phyloP scores from a whole-genome alignment of 176 grass and related monocot genomes.

The Metroxylon sagu region DNA sequence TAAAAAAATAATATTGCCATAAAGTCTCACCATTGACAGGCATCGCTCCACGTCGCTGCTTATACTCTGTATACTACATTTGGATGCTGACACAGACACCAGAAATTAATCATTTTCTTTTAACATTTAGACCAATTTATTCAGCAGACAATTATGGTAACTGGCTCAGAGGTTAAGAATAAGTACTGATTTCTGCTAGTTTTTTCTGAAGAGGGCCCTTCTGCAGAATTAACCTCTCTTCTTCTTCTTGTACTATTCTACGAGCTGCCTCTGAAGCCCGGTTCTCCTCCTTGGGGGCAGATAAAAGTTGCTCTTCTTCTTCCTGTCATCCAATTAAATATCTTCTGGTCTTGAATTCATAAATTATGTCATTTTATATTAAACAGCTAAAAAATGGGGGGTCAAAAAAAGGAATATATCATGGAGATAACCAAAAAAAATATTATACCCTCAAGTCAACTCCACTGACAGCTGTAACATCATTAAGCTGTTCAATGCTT shows the following conservation, averaged over 20 bases:
- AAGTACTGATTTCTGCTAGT: constrained; percentile 81
- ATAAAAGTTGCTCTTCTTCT: constrained; percentile 94
- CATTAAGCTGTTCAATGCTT: constrained; percentile 97
- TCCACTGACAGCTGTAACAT: constrained; percentile 94
- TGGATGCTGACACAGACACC: constrained; percentile 52
- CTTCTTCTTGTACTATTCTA: constrained; percentile 82
- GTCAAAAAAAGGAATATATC: no score
- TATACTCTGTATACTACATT: constrained; percentile 74
- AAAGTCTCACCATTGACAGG: constrained; percentile 77
- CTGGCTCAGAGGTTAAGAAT: constrained; percentile 8
- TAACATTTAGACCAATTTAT: no score
- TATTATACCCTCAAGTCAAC: constrained; percentile 86
- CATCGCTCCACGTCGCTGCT: constrained; percentile 72
- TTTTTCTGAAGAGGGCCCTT: constrained; percentile 64
- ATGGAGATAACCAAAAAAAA: no score
- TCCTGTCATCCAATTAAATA: constrained; percentile 30
- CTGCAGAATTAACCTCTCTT: constrained; percentile 78
- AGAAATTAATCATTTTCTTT: background rate
- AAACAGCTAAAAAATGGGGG: no score
- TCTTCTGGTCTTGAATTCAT: background rate
- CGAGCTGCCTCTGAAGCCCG: constrained; percentile 79
- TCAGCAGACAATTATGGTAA: background rate
- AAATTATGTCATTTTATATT: no score
- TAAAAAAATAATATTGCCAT: constrained; percentile 14
- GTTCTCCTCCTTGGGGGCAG: constrained; percentile 73